Percentiles rank a stretch among this genome's conserved stretches.
These are phyloP conservation scores for Kwoniella dendrophila DNA, from an alignment of 768 basidiomycete genomes.

Conservation along the genomic window DNA sequence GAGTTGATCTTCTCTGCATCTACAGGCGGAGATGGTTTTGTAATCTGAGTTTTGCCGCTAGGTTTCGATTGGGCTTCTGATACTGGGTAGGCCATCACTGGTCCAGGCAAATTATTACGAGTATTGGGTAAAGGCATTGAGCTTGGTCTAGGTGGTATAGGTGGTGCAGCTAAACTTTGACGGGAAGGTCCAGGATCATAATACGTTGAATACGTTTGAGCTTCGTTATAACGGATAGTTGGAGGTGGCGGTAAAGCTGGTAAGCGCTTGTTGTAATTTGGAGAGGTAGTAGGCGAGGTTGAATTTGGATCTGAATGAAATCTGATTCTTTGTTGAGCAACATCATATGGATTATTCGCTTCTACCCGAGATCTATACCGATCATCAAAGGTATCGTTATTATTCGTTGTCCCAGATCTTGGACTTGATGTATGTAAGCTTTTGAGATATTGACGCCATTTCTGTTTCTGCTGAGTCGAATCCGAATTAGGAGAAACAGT, in stretches of 20 bases:
- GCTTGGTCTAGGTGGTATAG: conserved; percentile 22
- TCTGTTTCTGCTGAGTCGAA: background rate
- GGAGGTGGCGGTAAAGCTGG: conserved; percentile 19
- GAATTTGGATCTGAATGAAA: conserved; percentile 1
- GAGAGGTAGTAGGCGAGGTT: no score
- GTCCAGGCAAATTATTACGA: background rate
- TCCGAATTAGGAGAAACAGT: no score
- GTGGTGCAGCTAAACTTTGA: background rate
- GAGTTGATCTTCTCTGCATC: background rate
- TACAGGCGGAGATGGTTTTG: no score
- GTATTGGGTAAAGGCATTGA: conserved; percentile 18
- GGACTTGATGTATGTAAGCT: conserved; percentile 11
- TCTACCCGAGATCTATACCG: no score
- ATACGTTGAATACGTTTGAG: background rate
- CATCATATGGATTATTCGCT: background rate
- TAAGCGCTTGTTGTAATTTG: conserved; percentile 12
- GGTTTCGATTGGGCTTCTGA: background rate
- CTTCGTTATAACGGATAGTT: background rate
- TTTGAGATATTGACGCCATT: conserved; percentile 5
- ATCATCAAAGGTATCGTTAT: no score
- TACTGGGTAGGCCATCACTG: background rate
- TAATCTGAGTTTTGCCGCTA: no score
- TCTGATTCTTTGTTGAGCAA: background rate
- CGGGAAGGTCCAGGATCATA: conserved; percentile 4
- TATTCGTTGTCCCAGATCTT: no score